A percentile compares a stretch with the other conserved stretches of the same genome.
Evolutionary conservation across 2,329 filamentous ascomycete species (phyloP).

Genomic region (Tolypocladium endophyticum): DNA sequence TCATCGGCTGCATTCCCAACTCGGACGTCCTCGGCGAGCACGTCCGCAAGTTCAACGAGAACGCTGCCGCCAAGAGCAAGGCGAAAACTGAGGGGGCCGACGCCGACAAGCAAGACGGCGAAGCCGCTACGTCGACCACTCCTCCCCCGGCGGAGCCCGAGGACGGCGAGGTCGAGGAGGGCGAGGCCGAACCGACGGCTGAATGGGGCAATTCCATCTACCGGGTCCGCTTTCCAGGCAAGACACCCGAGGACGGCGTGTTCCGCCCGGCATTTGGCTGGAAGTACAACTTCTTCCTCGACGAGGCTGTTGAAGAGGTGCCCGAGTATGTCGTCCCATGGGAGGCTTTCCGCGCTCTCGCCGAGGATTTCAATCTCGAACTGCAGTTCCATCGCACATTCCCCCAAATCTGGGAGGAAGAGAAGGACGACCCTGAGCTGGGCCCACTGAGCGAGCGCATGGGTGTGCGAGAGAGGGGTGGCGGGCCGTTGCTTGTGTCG

Average conservation of each 20-base stretch:
- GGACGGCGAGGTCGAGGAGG: slow-evolving; percentile 46
- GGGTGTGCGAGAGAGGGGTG: slow-evolving; percentile 69
- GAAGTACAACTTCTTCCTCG: slow-evolving; percentile 95
- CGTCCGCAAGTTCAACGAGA: slow-evolving; percentile 66
- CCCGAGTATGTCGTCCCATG: slow-evolving; percentile 97
- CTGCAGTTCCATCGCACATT: slow-evolving; percentile 90
- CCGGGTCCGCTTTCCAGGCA: slow-evolving; percentile 74
- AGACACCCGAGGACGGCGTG: slow-evolving; percentile 73
- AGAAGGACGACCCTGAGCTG: slow-evolving; percentile 74
- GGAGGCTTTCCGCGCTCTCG: slow-evolving; percentile 91
- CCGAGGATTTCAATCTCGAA: slow-evolving; percentile 94
- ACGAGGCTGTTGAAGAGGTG: slow-evolving; percentile 91
- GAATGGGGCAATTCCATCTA: slow-evolving; percentile 95
- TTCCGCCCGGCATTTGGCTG: slow-evolving; percentile 94
- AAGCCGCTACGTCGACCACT: slow-evolving; percentile 9
- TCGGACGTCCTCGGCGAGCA: slow-evolving; percentile 77
- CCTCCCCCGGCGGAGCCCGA: slow-evolving; percentile 18
- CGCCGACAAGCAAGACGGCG: slow-evolving; percentile 2
- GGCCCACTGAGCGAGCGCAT: slow-evolving; percentile 89
- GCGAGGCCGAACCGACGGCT: slow-evolving; percentile 52
- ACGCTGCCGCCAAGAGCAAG: slow-evolving; percentile 20
- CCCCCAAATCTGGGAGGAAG: slow-evolving; percentile 79
- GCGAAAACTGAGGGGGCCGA: slow-evolving; percentile 14
- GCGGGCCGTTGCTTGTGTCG: slow-evolving; percentile 58
- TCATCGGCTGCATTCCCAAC: slow-evolving; percentile 94